Evolutionary conservation across 2,329 filamentous ascomycete species (phyloP).

Genomic region (Piedraia hortae): DNA sequence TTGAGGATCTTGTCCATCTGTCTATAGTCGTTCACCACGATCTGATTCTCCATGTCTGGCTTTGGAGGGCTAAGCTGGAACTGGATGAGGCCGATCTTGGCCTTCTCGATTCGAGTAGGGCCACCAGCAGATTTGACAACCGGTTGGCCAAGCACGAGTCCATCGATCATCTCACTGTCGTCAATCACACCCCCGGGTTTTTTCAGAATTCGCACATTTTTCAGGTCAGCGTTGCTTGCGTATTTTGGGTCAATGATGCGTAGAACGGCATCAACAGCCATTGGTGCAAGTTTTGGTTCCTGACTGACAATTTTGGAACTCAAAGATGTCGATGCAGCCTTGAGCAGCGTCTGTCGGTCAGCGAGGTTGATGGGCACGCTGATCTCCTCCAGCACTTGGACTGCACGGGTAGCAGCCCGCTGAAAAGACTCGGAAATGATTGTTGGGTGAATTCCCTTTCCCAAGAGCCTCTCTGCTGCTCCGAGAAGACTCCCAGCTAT

Average conservation of each 20-base stretch:
- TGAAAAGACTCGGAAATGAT: constrained; percentile 97
- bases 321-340: constrained; percentile 87
- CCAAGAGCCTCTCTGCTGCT: constrained; percentile 69
- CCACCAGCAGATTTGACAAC: constrained; percentile 86
- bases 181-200: constrained; percentile 96
- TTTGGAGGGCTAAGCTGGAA: constrained; percentile 97
- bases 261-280: constrained; percentile 89
- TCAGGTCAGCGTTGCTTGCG: constrained; percentile 85
- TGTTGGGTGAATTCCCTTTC: constrained; percentile 85
- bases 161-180: constrained; percentile 90
- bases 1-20: constrained; percentile 99
- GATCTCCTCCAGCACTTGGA: constrained; percentile 80
- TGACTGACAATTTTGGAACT: constrained; percentile 98
- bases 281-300: constrained; percentile 86
- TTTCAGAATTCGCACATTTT: constrained; percentile 91
- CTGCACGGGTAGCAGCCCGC: constrained; percentile 66
- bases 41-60: constrained; percentile 99
- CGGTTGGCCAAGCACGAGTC: constrained; percentile 69
- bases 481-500: constrained; percentile 87
- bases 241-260: constrained; percentile 91
- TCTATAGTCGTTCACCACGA: constrained; percentile 95
- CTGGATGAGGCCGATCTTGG: constrained; percentile 84
- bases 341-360: constrained; percentile 71
- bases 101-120: constrained; percentile 85
- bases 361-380: constrained; percentile 72